phyloP scores from a whole-genome alignment of 2,329 filamentous ascomycete species.

The Pyrenophora seminiperda region DNA sequence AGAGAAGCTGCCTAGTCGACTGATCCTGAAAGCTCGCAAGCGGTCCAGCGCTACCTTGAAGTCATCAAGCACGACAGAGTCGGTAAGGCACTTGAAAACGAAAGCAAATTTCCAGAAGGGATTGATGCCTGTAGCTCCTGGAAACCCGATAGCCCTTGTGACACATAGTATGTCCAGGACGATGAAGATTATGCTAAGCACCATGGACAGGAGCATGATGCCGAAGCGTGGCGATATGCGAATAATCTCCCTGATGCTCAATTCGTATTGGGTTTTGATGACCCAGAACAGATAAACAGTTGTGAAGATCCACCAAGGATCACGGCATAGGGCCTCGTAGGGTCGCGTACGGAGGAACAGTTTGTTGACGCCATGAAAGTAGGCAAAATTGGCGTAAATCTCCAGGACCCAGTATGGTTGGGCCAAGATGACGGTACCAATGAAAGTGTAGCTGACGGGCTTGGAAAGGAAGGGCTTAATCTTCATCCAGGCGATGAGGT shows the following conservation, averaged over 20 bases:
- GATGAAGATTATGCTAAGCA: slow-evolving; percentile 65
- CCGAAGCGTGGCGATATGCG: slow-evolving; percentile 67
- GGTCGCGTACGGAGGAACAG: slow-evolving; percentile 63
- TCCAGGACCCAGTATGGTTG: slow-evolving; percentile 70
- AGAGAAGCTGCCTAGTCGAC: slow-evolving; percentile 46
- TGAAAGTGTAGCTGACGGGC: slow-evolving; percentile 60
- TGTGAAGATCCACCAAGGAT: slow-evolving; percentile 73
- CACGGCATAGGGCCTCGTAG: slow-evolving; percentile 65
- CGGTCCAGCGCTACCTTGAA: slow-evolving; percentile 65
- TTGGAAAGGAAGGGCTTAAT: slow-evolving; percentile 63
- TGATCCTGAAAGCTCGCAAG: slow-evolving; percentile 53
- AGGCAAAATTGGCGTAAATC: slow-evolving; percentile 69
- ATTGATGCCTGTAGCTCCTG: slow-evolving; percentile 61
- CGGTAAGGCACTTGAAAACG: slow-evolving; percentile 70
- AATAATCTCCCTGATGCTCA: slow-evolving; percentile 62
- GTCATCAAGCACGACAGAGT: slow-evolving; percentile 69
- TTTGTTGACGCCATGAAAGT: slow-evolving; percentile 62
- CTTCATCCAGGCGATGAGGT: slow-evolving; percentile 71
- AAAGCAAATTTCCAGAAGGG: slow-evolving; percentile 69
- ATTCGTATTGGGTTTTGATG: slow-evolving; percentile 66
- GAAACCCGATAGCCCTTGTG: slow-evolving; percentile 53
- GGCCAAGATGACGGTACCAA: slow-evolving; percentile 62
- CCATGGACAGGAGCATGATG: slow-evolving; percentile 65
- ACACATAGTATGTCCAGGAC: slow-evolving; percentile 66
- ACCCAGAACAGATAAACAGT: slow-evolving; percentile 65